Base-by-base conservation (phyloP, 352 stramenopile genomes). In the Thraustochytrium striatum region DNA sequence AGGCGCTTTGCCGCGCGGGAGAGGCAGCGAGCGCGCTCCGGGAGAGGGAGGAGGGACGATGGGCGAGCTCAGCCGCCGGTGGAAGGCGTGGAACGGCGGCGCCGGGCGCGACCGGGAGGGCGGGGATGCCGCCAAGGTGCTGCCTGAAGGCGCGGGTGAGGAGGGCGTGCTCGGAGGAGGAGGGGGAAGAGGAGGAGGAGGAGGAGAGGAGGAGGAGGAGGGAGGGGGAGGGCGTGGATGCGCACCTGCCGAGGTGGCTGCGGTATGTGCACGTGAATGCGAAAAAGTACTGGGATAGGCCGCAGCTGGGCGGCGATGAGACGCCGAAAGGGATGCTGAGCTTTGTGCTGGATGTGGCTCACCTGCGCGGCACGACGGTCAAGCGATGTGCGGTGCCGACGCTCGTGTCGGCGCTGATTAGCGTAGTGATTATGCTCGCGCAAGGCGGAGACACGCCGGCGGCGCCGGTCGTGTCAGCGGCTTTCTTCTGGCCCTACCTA, bases 261-360 rank as follows among this genome's bases (percentile, higher is more conserved):
- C 44, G 52, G 8, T 75, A 75, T n/a, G 52, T 30, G 16, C 43
- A 52, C 21, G 65, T 75, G 1, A 7, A 55, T 16, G 30, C 65
- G 19, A 5, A 41, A 28, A 75, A 75, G 52, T 38, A 75, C 25
- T 75, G 65, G 65, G 50, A 61, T 16, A 9, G 65, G 8, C 32
- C 65, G 13, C 52, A 61, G 16, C 65, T 75, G 21, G 65, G 65
- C 7, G 65, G 65, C 13, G 65, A 75, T 61, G 65, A 75, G 39
- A 50, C 32, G 7, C 16, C 52, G 21, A 28, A 61, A 8, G 52
- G 52, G 41, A 44, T 62, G 3, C 30, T 75, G 7, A 75, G 65
- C 65, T 75, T 75, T n/a, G 25, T 75, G 11, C 65, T 39, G 11
- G 65, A 75, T 38, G 25, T 70, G 19, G 65, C 61, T 28, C 52